Evolutionary conservation across 73 alveolate species (phyloP), one percentile per base, ranked within the genome.

Genomic region (Stentor roeselii): DNA sequence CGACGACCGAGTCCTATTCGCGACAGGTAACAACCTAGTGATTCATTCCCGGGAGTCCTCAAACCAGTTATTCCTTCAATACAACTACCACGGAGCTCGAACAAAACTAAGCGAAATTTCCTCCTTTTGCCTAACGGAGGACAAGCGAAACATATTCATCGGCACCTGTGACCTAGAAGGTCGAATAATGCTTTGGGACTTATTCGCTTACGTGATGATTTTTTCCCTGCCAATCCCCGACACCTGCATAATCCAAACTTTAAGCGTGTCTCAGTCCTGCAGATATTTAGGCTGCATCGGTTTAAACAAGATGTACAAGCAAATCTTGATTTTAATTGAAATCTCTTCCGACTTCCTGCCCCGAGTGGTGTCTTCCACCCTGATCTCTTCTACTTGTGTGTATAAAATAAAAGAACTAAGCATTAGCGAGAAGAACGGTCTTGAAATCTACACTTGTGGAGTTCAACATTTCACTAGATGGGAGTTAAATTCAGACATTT

Each of bases 381-480:
- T 85, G 78, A 93, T 88, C 77, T 42, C 92, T 3, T 96, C 95
- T 84, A 90, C 97, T 39, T 85, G 95, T 34, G 97, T 98, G 40
- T 95, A 84, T 67, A 97, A 96, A 85, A 96, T 97, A 30, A 97
- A 97, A 84, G 99, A 97, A 86, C 89, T 97, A 41, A 96, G 93
- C 59, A 95, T 97, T 90, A 90, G 88, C 60, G 98, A 98, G 36
- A 92, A 90, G 35, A 84, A 93, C 61, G 94, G 94, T n/a, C 88
- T 95, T 42, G 92, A 90, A 84, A 95, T 97, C 87, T 94, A 94
- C 42, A 96, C 99, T 2, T 93, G 98, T 88, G 99, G 99, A 3
- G 90, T 96, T 21, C 93, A 97, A 82, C 99, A 97, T 83, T 86
- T 97, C 87, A 84, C 97, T 6, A 84, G 92, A 75, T 97, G 99